Evolutionary conservation across 2,329 filamentous ascomycete species (phyloP).

Genomic region (Daldinia sp.): DNA sequence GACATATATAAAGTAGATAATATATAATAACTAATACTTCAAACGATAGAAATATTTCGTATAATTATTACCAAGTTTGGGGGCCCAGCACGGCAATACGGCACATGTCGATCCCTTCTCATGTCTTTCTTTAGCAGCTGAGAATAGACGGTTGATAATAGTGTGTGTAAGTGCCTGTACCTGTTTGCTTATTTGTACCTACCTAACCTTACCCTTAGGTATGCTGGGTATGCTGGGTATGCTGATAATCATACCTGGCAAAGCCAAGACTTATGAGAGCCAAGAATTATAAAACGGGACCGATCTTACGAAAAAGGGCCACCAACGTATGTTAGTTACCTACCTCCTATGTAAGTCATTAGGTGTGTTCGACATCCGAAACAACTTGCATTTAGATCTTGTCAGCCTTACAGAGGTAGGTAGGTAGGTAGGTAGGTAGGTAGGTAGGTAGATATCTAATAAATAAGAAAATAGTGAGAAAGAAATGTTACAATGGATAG

Average conservation of each 20-base stretch:
- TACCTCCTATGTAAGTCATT: conserved; percentile 6
- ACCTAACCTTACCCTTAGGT: background rate
- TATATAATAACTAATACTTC: background rate
- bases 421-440: background rate
- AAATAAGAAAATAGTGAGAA: background rate
- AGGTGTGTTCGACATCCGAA: background rate
- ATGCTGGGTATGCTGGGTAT: background rate
- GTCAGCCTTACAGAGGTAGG: background rate
- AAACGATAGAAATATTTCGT: background rate
- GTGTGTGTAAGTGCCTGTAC: background rate
- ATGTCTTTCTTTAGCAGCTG: conserved; percentile 1
- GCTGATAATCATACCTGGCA: background rate
- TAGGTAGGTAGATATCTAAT: background rate
- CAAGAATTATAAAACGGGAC: conserved; percentile 8
- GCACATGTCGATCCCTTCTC: background rate
- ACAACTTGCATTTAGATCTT: background rate
- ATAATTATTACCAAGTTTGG: conserved; percentile 4
- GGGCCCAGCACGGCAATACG: background rate
- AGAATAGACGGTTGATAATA: background rate
- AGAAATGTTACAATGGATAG: background rate
- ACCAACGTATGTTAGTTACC: conserved; percentile 1
- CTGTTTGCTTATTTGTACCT: conserved; percentile 6
- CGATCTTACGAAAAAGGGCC: conserved; percentile 5
- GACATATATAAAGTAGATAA: background rate
- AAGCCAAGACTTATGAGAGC: conserved; percentile 10